Evolutionary conservation across 2,329 filamentous ascomycete species (phyloP), one percentile per base, ranked within the genome.

Genomic region (Talaromyces funiculosus): DNA sequence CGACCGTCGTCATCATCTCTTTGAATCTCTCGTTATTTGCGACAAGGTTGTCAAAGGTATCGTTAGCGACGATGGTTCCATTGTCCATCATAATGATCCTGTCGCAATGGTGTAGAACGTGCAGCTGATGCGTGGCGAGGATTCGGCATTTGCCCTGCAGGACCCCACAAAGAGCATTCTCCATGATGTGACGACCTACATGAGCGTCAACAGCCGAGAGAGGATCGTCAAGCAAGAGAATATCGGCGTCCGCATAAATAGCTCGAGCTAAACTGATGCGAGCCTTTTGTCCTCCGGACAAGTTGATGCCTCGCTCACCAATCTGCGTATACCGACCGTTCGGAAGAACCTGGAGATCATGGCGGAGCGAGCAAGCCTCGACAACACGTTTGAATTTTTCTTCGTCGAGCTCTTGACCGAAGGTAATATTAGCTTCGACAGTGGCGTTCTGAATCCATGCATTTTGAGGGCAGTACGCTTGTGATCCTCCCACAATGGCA

Each of bases 371-470:
- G 47, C 66, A 67, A n/a, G 64, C 62, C 8, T 66, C 55, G 33
- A 67, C 22, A 7, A 67, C 65, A 18, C 60, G 20, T 53, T 65
- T 53, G 29, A 68, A 70, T 59, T 64, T 66, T n/a, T 55, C 51
- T 22, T 61, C 33, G n/a, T 68, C 63, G n/a, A 63, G 65, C 33
- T 61, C 60, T 18, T 89, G 90, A 10, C 90, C 90, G 68, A 95
- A 95, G 0, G 89, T 75, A 60, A 95, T 93, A 68, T 95, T 95
- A 37, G 92, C 84, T 63, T 84, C 84, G 7, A 95, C 83, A 0
- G 86, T 90, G 0, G 89, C 82, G 68, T 95, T 95, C 71, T 94
- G 90, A 57, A 95, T 94, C 91, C 91, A 95, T 0, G 90, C 89
- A 68, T 92, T 92, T 71, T 95, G 91, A 0, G 90, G 90, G 64